Evolutionary conservation across 2,329 filamentous ascomycete species (phyloP), one percentile per base, ranked within the genome.

Genomic region (Camptophora hylomeconis): DNA sequence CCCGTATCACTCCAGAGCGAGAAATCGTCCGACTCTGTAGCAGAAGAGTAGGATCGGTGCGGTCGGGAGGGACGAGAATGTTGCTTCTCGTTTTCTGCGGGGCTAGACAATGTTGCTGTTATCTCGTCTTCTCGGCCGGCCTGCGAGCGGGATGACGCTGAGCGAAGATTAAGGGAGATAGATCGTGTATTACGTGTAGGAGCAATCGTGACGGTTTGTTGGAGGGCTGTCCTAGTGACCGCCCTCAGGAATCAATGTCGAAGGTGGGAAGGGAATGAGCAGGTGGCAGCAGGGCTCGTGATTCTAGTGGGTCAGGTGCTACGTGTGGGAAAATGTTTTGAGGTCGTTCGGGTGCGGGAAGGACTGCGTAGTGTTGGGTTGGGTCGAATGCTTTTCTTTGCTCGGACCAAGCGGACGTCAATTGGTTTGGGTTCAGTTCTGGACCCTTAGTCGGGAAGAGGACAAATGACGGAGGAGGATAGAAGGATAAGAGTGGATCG

Each of bases 1-100:
- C 84, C 87, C 24, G 87, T 93, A 56, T 94, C 84, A 51, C 81
- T 86, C 84, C 83, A 94, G 46, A 80, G 73, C 35, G 76, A 82
- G 55, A 81, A 80, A 47, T 78, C 72, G 53, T 65, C 65, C 36
- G 69, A 72, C 32, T 64, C 65, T 47, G 56, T 55, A 46, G 47
- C 45, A 17, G 61, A 60, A 38, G 57, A 58, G 28, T 48, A 45
- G 16, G 69, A 72, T 43, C 63, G 67, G 51, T 61, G 62, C 46
- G 61, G 58, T 50, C 63, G 24, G 28, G 32, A 27, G 26, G 61
- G 58, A 50, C 63, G 24, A 27, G 32, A 27, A 26, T 61, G 50
- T 61, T 65, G 58, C 61, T 49, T 55, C 45, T 61, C 59, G 45
- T 36, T 36, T 17, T 51, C 59, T 46, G 55, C 53, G 44, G 52